These are phyloP conservation scores for Aureobasidium leucospermi DNA, from an alignment of 2,329 filamentous ascomycete genomes.

Conservation along the genomic window DNA sequence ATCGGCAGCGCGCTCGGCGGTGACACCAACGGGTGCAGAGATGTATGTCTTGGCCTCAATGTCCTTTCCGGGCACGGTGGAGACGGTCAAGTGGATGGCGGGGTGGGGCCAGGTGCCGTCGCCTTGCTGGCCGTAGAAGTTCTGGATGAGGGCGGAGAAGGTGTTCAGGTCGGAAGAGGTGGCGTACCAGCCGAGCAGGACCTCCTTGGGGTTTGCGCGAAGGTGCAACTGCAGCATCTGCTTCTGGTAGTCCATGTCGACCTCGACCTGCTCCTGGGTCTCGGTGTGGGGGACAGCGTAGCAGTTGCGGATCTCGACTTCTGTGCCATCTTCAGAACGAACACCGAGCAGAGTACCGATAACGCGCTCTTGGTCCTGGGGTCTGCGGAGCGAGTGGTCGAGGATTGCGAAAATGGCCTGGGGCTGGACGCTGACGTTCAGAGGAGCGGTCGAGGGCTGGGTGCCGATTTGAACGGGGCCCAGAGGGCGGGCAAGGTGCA, in stretches of 20 bases:
- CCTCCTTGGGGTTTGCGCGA: constrained; percentile 87
- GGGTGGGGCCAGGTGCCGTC: constrained; percentile 96
- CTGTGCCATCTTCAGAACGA: constrained; percentile 91
- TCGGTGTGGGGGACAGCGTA: constrained; percentile 98
- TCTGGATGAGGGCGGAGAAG: constrained; percentile 97
- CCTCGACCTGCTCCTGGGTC: constrained; percentile 96
- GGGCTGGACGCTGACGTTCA: constrained; percentile 90
- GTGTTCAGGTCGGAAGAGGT: constrained; percentile 95
- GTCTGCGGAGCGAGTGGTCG: constrained; percentile 89
- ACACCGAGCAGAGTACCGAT: constrained; percentile 93
- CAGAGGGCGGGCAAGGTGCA: constrained; percentile 88
- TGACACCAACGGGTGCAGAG: constrained; percentile 88
- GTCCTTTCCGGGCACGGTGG: constrained; percentile 78
- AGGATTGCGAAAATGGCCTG: constrained; percentile 67
- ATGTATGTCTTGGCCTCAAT: constrained; percentile 93
- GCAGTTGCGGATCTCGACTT: constrained; percentile 91
- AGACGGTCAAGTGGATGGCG: constrained; percentile 94
- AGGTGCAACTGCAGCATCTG: constrained; percentile 95
- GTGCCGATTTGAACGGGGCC: constrained; percentile 72
- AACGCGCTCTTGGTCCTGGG: constrained; percentile 86
- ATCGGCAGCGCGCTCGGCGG: constrained; percentile 87
- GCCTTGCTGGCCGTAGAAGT: constrained; percentile 96
- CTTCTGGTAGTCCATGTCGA: constrained; percentile 99
- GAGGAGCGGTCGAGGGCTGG: constrained; percentile 79
- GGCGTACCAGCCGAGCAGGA: constrained; percentile 96